Evolutionary conservation across 2,329 filamentous ascomycete species (phyloP).

Genomic region (Dothistroma pini): DNA sequence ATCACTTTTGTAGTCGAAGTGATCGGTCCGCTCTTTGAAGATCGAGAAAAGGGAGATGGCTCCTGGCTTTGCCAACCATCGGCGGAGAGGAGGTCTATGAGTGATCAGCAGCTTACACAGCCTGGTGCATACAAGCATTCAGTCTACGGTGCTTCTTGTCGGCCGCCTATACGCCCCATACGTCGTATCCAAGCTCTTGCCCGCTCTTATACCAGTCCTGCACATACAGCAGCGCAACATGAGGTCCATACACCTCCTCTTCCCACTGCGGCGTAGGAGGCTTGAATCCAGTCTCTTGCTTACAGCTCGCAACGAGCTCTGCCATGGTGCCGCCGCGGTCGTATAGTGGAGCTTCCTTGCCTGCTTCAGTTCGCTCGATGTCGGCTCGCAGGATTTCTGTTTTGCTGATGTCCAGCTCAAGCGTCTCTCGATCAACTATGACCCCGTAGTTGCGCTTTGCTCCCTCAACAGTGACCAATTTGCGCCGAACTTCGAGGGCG

Average conservation of each 20-base stretch:
- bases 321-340: constrained; percentile 25
- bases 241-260: constrained; percentile 27
- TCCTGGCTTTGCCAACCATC: background rate
- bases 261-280: constrained; percentile 26
- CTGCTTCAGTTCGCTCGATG: constrained; percentile 25
- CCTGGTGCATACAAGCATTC: background rate
- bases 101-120: background rate
- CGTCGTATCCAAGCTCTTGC: constrained; percentile 21
- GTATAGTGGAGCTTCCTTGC: constrained; percentile 21
- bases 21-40: background rate
- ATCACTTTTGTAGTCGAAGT: background rate
- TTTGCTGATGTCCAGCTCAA: constrained; percentile 21
- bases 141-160: background rate
- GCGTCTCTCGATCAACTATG: constrained; percentile 20
- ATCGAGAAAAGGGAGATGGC: background rate
- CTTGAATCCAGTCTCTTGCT: constrained; percentile 26
- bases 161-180: constrained; percentile 20
- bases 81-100: background rate
- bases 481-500: constrained; percentile 26
- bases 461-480: constrained; percentile 23
- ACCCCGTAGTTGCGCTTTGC: constrained; percentile 26
- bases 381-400: constrained; percentile 25
- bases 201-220: constrained; percentile 26
- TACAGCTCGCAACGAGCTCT: constrained; percentile 24
- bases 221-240: constrained; percentile 27